These are phyloP conservation scores for Leccinum subspadiceum DNA, from an alignment of 1,284 basidiomycete species.

Conservation along the genomic window DNA sequence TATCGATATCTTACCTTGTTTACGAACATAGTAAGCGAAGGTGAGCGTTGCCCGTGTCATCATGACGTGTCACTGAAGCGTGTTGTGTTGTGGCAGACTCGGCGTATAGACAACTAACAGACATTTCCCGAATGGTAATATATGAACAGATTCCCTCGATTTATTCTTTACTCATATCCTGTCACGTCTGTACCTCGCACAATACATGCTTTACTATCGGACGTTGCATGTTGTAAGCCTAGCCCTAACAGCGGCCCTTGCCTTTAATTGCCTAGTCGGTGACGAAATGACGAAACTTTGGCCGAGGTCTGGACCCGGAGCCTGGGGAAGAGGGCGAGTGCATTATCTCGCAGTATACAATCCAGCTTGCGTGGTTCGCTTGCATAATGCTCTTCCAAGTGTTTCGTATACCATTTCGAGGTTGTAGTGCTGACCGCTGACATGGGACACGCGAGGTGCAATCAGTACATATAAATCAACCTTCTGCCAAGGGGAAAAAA, in stretches of 20 bases:
- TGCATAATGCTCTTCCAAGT: constrained; percentile 48
- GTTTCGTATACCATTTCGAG: constrained; percentile 56
- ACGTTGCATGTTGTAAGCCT: constrained; percentile 13
- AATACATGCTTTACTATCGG: constrained; percentile 19
- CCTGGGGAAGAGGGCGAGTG: constrained; percentile 46
- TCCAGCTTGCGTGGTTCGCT: constrained; percentile 35
- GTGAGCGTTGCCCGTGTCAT: constrained; percentile 40
- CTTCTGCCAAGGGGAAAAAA: not conserved
- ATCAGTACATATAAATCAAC: constrained; percentile 5
- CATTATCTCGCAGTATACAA: constrained; percentile 46
- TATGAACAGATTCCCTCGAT: constrained; percentile 25
- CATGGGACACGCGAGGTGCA: constrained; percentile 3
- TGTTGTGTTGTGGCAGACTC: constrained; percentile 34
- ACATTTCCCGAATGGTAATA: constrained; percentile 17
- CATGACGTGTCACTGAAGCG: constrained; percentile 9
- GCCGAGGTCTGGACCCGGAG: constrained; percentile 15
- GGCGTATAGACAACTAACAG: constrained; percentile 41
- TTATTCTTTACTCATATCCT: constrained; percentile 26
- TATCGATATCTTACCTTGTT: constrained; percentile 93
- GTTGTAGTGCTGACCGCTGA: constrained; percentile 57
- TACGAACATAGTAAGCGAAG: constrained; percentile 80
- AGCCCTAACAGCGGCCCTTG: not conserved
- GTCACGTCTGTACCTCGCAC: constrained; percentile 30
- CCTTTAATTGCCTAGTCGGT: not conserved
- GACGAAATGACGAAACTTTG: not conserved